phyloP scores from a whole-genome alignment of 2,329 filamentous ascomycete species.

The Colletotrichum eremochloae region DNA sequence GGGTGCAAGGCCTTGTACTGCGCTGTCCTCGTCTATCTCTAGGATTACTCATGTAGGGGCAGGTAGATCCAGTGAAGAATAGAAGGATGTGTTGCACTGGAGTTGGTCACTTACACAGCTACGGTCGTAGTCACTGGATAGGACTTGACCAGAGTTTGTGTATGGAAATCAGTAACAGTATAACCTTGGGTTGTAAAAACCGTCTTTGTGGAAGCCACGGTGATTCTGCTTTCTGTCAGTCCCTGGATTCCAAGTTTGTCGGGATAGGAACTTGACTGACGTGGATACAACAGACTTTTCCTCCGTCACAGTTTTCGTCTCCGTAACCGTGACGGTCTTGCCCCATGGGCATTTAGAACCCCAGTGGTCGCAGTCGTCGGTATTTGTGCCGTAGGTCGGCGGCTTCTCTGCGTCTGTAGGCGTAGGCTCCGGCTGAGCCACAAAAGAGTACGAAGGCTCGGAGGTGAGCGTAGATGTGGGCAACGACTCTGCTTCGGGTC shows the following conservation, averaged over 20 bases:
- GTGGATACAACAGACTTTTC: constrained; percentile 28
- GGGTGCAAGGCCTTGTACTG: neutral
- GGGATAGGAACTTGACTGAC: neutral
- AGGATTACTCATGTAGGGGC: neutral
- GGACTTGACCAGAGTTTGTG: constrained; percentile 26
- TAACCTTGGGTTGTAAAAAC: constrained; percentile 33
- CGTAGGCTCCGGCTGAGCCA: constrained; percentile 22
- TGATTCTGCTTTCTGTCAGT: constrained; percentile 17
- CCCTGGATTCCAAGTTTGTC: too few species aligned
- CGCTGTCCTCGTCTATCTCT: neutral
- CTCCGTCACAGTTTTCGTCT: constrained; percentile 13
- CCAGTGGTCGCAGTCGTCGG: constrained; percentile 36
- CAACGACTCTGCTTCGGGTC: neutral
- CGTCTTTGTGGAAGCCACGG: constrained; percentile 30
- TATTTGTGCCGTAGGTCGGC: constrained; percentile 26
- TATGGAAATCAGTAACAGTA: constrained; percentile 37
- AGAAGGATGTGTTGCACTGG: neutral
- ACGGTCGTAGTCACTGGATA: constrained; percentile 43
- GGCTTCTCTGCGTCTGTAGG: constrained; percentile 9
- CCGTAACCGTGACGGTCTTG: constrained; percentile 29
- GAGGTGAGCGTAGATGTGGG: constrained; percentile 1
- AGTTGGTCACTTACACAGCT: constrained; percentile 28
- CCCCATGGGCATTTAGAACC: constrained; percentile 38
- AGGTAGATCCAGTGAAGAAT: neutral
- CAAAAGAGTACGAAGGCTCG: neutral